Conservation (phyloP, 305 asterid species). For the Salvia sclarea region DNA sequence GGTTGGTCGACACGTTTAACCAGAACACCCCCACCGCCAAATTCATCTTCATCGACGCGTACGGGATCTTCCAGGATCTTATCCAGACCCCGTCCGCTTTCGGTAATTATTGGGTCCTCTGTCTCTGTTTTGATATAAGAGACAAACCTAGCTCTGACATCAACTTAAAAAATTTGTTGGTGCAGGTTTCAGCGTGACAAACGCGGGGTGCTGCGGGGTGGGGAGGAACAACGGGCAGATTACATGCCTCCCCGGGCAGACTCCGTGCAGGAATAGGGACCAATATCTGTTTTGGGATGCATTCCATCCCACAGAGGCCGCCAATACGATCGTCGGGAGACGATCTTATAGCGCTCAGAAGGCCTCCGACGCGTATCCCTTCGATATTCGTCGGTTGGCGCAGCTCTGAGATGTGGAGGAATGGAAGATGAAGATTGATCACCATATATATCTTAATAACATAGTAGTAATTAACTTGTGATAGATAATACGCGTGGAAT, state of each 20-base stretch:
- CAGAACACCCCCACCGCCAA: slow-evolving; percentile 47
- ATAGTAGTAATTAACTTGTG: too few species aligned
- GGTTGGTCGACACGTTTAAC: slow-evolving; percentile 56
- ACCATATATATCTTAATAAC: too few species aligned
- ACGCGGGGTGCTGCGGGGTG: slow-evolving; percentile 75
- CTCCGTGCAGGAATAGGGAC: slow-evolving; percentile 56
- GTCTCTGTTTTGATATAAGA: too few species aligned
- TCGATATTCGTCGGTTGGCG: slow-evolving; percentile 60
- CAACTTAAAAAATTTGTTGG: background rate
- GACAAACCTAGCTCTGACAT: background rate
- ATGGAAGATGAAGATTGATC: background rate
- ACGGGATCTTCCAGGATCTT: slow-evolving; percentile 68
- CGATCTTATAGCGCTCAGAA: slow-evolving; percentile 59
- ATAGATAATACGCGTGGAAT: background rate
- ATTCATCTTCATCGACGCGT: slow-evolving; percentile 62
- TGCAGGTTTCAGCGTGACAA: slow-evolving; percentile 59
- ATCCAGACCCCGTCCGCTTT: slow-evolving; percentile 50
- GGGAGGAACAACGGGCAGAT: slow-evolving; percentile 82
- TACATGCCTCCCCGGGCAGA: slow-evolving; percentile 68
- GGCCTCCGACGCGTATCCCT: slow-evolving; percentile 57
- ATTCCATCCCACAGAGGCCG: slow-evolving; percentile 69
- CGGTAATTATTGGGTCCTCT: slow-evolving; percentile 37
- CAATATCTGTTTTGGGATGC: slow-evolving; percentile 73
- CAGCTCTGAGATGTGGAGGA: slow-evolving; percentile 28
- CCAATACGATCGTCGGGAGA: slow-evolving; percentile 51